Percentiles rank a stretch among this genome's conserved stretches.
phyloP scores from a whole-genome alignment of 805 yeast species.

The Candida stauntonica region DNA sequence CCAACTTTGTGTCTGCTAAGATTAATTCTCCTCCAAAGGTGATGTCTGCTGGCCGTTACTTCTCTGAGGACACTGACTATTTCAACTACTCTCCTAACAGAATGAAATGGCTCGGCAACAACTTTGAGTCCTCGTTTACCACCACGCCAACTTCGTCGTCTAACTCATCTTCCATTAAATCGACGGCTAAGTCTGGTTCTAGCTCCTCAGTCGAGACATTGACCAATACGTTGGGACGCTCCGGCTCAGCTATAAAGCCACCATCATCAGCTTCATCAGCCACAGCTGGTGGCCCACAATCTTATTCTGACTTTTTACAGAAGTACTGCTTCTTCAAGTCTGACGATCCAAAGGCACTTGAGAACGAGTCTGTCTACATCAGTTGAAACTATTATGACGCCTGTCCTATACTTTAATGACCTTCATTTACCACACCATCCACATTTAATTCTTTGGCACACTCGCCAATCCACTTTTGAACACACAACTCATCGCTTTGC shows the following conservation, averaged over 20 bases:
- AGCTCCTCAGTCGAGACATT: constrained; percentile 7
- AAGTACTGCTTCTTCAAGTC: constrained; percentile 27
- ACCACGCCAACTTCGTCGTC: constrained; percentile 11
- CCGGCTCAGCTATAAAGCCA: not conserved
- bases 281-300: constrained; percentile 4
- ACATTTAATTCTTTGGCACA: not conserved
- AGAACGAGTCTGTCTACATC: constrained; percentile 11
- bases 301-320: constrained; percentile 24
- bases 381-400: constrained; percentile 7
- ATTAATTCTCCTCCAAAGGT: constrained; percentile 16
- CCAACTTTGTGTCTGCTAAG: constrained; percentile 15
- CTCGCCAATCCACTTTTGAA: not conserved
- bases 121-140: constrained; percentile 9
- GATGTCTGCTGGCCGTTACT: constrained; percentile 22
- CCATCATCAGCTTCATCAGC: not conserved
- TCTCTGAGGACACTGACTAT: constrained; percentile 27
- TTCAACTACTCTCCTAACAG: constrained; percentile 20
- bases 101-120: constrained; percentile 8
- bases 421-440: not conserved
- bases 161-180: constrained; percentile 5
- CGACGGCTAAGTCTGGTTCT: constrained; percentile 6
- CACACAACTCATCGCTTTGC: not conserved
- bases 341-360: constrained; percentile 13
- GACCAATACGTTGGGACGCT: constrained; percentile 1
- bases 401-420: constrained; percentile 9